Evolutionary conservation across 1,284 basidiomycete species (phyloP), one percentile per base, ranked within the genome.

Genomic region (Mycena citricolor): DNA sequence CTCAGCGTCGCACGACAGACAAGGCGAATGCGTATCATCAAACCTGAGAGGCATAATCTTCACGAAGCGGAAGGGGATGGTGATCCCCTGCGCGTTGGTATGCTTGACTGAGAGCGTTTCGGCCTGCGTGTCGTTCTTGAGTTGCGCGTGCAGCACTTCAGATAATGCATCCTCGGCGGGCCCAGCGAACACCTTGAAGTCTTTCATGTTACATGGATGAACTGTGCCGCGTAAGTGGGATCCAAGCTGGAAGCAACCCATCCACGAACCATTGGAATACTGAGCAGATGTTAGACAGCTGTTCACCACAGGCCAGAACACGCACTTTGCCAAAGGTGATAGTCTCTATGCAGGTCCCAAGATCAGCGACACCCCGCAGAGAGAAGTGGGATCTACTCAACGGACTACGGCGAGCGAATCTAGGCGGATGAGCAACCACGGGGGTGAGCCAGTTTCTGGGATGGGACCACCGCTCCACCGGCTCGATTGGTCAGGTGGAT

Each of bases 121-220:
- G 2, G 77, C 64, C 5, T 70, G 62, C 3, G 66, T 48, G 49
- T 88, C 83, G 55, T 89, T 85, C 61, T 80, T 81, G 34, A 90
- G 71, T 4, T 70, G 65, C 0, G 76, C 63, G 40, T 79, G 77
- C 5, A 89, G 66, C 16, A 81, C 74, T 61, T 85, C 77, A 2
- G 68, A 75, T 74, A 89, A 75, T 55, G 76, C 73, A 47, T 83
- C 78, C 49, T 76, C 71, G n/a, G 73, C 71, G 35, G 74, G 63
- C 3, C 86, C 86, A 23, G 81, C 73, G 51, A 76, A 79, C 5
- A 90, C 58, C 59, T 81, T 83, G 67, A 90, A 84, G 39, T 87
- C 83, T 58, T 86, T 86, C 78, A 86, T 81, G 57, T 87, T 90
- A 59, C 87, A 90, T 29, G 86, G 86, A 60, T 90, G 86, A 14